Percentiles rank a stretch among this genome's conserved stretches.
These are phyloP conservation scores for Pythium volutum DNA, from an alignment of 352 stramenopile genomes.

Conservation along the genomic window DNA sequence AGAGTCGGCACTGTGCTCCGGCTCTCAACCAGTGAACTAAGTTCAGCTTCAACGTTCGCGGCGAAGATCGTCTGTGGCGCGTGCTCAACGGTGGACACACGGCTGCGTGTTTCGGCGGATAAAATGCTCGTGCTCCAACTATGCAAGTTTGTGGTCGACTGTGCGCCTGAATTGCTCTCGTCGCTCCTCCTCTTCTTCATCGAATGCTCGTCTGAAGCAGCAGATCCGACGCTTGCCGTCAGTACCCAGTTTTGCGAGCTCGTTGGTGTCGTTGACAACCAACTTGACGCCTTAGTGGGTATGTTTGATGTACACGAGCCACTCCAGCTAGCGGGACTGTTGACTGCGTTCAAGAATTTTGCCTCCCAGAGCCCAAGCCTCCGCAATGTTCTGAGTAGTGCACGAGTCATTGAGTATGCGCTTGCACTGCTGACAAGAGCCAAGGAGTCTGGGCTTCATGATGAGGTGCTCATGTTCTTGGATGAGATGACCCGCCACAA, in stretches of 20 bases:
- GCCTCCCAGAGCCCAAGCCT: slow-evolving; percentile 30
- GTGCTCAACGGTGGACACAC: slow-evolving; percentile 4
- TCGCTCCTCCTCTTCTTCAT: slow-evolving; percentile 28
- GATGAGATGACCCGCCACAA: slow-evolving; percentile 45
- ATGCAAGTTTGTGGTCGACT: slow-evolving; percentile 1
- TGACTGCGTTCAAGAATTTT: slow-evolving; percentile 42
- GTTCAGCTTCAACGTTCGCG: slow-evolving; percentile 13
- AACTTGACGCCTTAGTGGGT: slow-evolving; percentile 26
- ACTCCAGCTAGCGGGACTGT: slow-evolving; percentile 37
- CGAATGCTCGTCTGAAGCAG: slow-evolving; percentile 13
- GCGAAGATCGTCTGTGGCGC: slow-evolving; percentile 17
- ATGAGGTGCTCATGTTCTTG: slow-evolving; percentile 49
- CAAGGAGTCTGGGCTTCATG: slow-evolving; percentile 35
- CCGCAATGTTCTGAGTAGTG: slow-evolving; percentile 32
- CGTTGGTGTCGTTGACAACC: slow-evolving; percentile 28
- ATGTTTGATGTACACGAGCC: slow-evolving; percentile 47
- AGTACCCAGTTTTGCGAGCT: slow-evolving; percentile 35
- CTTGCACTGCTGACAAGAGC: slow-evolving; percentile 35
- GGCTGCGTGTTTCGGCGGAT: not conserved
- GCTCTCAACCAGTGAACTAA: not conserved
- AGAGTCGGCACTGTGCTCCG: slow-evolving; percentile 8
- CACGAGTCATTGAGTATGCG: slow-evolving; percentile 30
- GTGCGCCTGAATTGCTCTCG: slow-evolving; percentile 6
- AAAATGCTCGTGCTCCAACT: slow-evolving; percentile 14
- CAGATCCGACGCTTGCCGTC: not conserved